Evolutionary conservation across 148 eudicot genomes (phyloP).

Genomic region (Talinum fruticosum): DNA sequence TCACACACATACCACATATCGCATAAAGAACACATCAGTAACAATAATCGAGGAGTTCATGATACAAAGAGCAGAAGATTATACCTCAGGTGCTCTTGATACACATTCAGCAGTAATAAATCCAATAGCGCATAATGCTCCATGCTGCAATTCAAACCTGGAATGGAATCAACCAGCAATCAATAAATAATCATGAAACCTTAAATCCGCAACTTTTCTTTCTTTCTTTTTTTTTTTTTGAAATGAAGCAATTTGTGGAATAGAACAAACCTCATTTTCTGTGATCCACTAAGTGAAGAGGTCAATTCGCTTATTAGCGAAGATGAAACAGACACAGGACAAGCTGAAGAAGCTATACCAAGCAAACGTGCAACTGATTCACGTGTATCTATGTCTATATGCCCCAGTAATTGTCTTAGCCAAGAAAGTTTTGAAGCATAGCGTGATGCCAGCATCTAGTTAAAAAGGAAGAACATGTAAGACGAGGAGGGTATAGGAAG

Average conservation of each 20-base stretch:
- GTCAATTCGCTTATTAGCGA: constrained; percentile 58
- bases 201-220: no score
- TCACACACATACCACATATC: neutral
- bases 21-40: neutral
- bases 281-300: constrained; percentile 43
- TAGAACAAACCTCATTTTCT: constrained; percentile 55
- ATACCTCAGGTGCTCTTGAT: constrained; percentile 59
- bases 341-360: constrained; percentile 83
- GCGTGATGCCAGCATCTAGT: constrained; percentile 67
- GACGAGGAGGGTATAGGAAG: constrained; percentile 11
- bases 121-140: constrained; percentile 77
- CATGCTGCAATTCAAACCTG: constrained; percentile 92
- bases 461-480: constrained; percentile 25
- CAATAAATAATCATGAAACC: constrained; percentile 13
- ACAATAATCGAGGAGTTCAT: neutral
- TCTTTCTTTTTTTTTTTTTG: no score
- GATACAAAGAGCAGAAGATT: constrained; percentile 14
- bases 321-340: constrained; percentile 52
- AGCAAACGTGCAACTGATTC: constrained; percentile 86
- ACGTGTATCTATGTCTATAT: constrained; percentile 75
- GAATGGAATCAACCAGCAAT: constrained; percentile 16
- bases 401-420: constrained; percentile 74
- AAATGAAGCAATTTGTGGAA: constrained; percentile 3
- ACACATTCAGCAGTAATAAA: constrained; percentile 73
- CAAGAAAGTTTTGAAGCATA: constrained; percentile 74